Percentiles rank a stretch among this genome's conserved stretches.
Evolutionary conservation across 2,329 filamentous ascomycete species (phyloP).

Genomic region (Pseudocercospora eumusae): DNA sequence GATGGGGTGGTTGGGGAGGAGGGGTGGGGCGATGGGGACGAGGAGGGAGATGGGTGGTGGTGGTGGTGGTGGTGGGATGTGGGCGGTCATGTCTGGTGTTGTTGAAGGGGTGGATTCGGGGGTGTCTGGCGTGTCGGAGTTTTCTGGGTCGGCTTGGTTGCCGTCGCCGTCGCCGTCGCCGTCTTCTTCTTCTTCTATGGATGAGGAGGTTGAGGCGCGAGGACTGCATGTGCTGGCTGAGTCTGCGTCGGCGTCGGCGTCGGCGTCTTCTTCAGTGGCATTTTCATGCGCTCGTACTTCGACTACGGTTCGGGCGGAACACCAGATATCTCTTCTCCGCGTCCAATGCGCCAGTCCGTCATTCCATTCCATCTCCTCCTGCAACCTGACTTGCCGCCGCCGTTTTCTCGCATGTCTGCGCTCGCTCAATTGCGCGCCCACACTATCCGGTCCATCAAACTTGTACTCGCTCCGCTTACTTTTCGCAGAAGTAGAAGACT

Average conservation of each 20-base stretch:
- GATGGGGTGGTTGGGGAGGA: slow-evolving; percentile 76
- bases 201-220: slow-evolving; percentile 45
- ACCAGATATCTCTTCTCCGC: slow-evolving; percentile 79
- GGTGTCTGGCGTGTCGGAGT: slow-evolving; percentile 15
- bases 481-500: slow-evolving; percentile 16
- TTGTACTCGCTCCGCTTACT: slow-evolving; percentile 38
- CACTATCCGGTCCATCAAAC: slow-evolving; percentile 50
- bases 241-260: not conserved
- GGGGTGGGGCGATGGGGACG: slow-evolving; percentile 70
- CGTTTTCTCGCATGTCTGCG: slow-evolving; percentile 39
- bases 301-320: slow-evolving; percentile 60
- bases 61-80: slow-evolving; percentile 8
- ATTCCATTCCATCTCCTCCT: slow-evolving; percentile 65
- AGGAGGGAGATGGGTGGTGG: slow-evolving; percentile 42
- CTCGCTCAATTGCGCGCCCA: slow-evolving; percentile 42
- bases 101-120: slow-evolving; percentile 26
- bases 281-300: slow-evolving; percentile 16
- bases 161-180: not conserved
- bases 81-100: slow-evolving; percentile 18
- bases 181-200: slow-evolving; percentile 5
- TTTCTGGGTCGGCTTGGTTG: not conserved
- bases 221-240: slow-evolving; percentile 26
- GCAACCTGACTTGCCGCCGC: slow-evolving; percentile 41
- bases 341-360: slow-evolving; percentile 78
- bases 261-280: not conserved